Evolutionary conservation across 805 yeast genomes (phyloP), one percentile per base, ranked within the genome.

Genomic region (Teunomyces funiuensis): DNA sequence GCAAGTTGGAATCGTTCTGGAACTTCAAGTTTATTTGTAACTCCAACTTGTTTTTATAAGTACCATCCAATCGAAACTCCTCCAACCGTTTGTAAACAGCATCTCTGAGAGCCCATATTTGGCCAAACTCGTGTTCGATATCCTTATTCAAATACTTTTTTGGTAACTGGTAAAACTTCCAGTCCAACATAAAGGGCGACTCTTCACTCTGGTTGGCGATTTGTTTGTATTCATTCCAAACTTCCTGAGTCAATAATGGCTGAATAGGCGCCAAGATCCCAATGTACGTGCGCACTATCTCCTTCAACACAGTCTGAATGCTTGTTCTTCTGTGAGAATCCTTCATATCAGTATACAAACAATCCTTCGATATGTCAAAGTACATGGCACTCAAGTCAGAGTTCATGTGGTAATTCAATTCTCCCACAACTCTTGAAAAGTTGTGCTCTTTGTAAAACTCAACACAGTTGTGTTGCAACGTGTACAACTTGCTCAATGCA

Each of bases 181-280:
- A 68, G 70, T 76, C 73, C 4, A 79, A 73, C 18, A 55, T 45
- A 51, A 77, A 77, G 1, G 85, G 84, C 1, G 83, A 68, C 4
- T 42, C 55, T 10, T 42, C 29, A 0, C 55, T 51, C 2, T 39
- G 31, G 1, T 61, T 63, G 28, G 39, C 69, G 39, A 14, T 39
- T 48, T 3, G 39, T 46, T 8, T 78, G 82, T 77, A 53, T 43
- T 72, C 71, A 28, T 79, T 77, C 96, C 97, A 90, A 0, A 80
- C 88, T 55, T 93, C 97, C 62, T 93, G 98, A 0, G 91, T 74
- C 42, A 90, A 66, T 3, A 88, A 58, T 1, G 99, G 99, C 28
- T 85, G 64, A 1, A 93, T 79, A 2, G 99, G 98, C 0, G 89
- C 74, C 42, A 91, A 58, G 1, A 87, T 59, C 0, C 86, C 75